Conservation (phyloP, 83 land plant genomes). For the Picea abies region DNA sequence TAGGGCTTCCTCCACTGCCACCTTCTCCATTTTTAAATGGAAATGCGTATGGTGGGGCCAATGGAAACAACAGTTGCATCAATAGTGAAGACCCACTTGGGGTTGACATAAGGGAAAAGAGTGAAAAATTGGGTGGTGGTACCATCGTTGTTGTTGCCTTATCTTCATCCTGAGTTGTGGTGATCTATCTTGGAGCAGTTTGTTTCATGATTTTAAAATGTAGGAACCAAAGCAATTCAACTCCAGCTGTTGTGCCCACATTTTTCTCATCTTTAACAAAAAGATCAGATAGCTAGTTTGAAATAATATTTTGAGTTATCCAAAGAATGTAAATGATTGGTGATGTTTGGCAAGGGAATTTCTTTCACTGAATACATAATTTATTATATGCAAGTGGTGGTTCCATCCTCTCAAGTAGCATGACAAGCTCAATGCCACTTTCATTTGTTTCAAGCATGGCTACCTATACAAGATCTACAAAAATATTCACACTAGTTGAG, state of each 20-base stretch:
- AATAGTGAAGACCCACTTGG: slow-evolving; percentile 45
- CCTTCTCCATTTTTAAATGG: slow-evolving; percentile 30
- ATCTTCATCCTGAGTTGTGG: slow-evolving; percentile 45
- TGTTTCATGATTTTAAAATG: slow-evolving; percentile 42
- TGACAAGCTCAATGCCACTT: slow-evolving; percentile 45
- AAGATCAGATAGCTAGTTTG: slow-evolving; percentile 48
- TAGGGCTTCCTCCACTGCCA: slow-evolving; percentile 68
- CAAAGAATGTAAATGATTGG: background rate
- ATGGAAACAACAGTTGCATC: slow-evolving; percentile 7
- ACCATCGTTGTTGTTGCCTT: slow-evolving; percentile 47
- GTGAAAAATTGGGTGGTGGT: slow-evolving; percentile 39
- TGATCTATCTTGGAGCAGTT: slow-evolving; percentile 42
- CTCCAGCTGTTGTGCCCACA: slow-evolving; percentile 40
- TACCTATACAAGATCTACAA: slow-evolving; percentile 68
- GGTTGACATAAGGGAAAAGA: slow-evolving; percentile 45
- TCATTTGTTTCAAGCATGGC: slow-evolving; percentile 48
- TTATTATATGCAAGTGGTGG: slow-evolving; percentile 34
- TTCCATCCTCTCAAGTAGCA: slow-evolving; percentile 39
- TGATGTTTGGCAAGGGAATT: slow-evolving; percentile 7
- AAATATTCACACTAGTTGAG: slow-evolving; percentile 52
- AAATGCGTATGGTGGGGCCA: slow-evolving; percentile 13
- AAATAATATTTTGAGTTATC: background rate
- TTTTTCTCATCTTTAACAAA: slow-evolving; percentile 43
- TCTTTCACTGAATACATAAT: background rate
- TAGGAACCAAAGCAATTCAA: slow-evolving; percentile 36